Conservation (phyloP, 139 green algal species). For the Micromonas commoda region DNA sequence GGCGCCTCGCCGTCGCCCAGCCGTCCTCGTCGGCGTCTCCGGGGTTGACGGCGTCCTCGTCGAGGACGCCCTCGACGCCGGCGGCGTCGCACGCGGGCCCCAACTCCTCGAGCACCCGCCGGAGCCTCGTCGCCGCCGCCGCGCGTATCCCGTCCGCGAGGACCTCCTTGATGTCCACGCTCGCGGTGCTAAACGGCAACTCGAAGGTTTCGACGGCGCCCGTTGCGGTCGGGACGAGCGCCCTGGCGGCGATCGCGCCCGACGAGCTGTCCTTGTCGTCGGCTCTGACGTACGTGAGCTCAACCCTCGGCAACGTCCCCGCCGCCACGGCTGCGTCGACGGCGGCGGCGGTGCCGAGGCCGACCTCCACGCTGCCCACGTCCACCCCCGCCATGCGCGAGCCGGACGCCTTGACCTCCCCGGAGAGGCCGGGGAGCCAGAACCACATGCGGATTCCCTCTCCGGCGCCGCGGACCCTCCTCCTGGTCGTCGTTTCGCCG, state of each 20-base stretch:
- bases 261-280: neutral
- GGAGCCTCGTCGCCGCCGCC: neutral
- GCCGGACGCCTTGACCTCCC: neutral
- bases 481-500: neutral
- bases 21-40: neutral
- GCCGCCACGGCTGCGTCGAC: neutral
- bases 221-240: neutral
- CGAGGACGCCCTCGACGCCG: neutral
- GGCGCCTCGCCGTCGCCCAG: neutral
- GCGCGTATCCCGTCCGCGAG: neutral
- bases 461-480: neutral
- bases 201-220: neutral
- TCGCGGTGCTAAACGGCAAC: neutral
- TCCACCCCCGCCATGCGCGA: neutral
- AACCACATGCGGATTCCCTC: neutral
- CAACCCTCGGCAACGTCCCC: conserved; percentile 3
- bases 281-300: neutral
- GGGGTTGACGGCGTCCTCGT: neutral
- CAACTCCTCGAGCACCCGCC: neutral
- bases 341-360: neutral
- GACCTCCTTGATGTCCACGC: neutral
- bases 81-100: neutral
- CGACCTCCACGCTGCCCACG: neutral
- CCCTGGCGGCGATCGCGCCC: neutral
- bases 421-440: neutral